Evolutionary conservation across 441 rosid species (phyloP).

Genomic region (Geranium incanum): DNA sequence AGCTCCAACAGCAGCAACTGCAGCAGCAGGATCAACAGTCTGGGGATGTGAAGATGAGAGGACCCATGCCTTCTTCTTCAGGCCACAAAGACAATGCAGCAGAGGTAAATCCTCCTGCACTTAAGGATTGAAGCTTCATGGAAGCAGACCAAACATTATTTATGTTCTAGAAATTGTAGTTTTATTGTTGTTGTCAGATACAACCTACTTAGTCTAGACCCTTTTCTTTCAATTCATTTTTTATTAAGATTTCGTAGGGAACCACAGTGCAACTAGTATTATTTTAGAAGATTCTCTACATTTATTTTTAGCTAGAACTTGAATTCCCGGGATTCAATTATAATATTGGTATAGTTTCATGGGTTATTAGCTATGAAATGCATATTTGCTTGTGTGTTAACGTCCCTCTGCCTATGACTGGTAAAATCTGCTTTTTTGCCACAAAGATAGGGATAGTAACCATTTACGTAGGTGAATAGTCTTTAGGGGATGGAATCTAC

Average conservation of each 20-base stretch:
- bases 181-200: slow-evolving; percentile 26
- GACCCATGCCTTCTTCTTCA: slow-evolving; percentile 43
- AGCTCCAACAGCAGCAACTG: slow-evolving; percentile 28
- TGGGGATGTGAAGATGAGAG: slow-evolving; percentile 52
- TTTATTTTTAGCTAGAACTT: slow-evolving; percentile 18
- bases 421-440: no score
- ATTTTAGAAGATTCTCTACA: slow-evolving; percentile 15
- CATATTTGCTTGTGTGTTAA: no score
- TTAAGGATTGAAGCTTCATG: slow-evolving; percentile 28
- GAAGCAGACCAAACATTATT: neutral
- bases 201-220: slow-evolving; percentile 15
- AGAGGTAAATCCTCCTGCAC: slow-evolving; percentile 25
- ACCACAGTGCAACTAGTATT: slow-evolving; percentile 13
- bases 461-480: no score
- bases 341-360: neutral
- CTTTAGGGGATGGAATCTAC: no score
- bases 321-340: slow-evolving; percentile 1
- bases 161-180: slow-evolving; percentile 15
- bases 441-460: no score
- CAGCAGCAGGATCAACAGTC: slow-evolving; percentile 39
- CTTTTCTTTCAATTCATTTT: neutral
- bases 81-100: slow-evolving; percentile 49
- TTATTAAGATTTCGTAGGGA: slow-evolving; percentile 16
- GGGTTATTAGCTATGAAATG: no score
- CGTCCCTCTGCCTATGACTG: no score